A percentile compares a stretch with the other conserved stretches of the same genome.
Evolutionary conservation across 2,329 filamentous ascomycete genomes (phyloP).

Genomic region (Cadophora gregata): DNA sequence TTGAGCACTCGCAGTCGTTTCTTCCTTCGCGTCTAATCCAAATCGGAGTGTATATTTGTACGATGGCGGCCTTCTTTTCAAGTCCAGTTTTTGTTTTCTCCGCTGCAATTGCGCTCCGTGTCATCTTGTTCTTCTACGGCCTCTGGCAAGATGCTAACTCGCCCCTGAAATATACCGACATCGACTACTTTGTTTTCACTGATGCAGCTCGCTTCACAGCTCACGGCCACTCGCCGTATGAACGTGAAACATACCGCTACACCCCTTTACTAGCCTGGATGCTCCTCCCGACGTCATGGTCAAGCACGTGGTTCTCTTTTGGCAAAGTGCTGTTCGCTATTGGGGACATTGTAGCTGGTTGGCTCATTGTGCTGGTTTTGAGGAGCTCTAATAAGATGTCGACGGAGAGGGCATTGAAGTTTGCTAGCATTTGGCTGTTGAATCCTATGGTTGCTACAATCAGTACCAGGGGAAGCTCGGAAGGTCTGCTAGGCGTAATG

Average conservation of each 20-base stretch:
- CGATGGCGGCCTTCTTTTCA: slow-evolving; percentile 38
- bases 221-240: slow-evolving; percentile 76
- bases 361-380: slow-evolving; percentile 69
- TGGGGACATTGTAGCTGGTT: slow-evolving; percentile 85
- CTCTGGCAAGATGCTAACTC: slow-evolving; percentile 92
- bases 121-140: slow-evolving; percentile 81
- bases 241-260: slow-evolving; percentile 93
- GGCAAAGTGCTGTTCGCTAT: slow-evolving; percentile 87
- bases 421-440: slow-evolving; percentile 87
- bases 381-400: slow-evolving; percentile 44
- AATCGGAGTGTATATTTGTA: slow-evolving; percentile 3
- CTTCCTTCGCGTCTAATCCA: neutral
- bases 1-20: neutral
- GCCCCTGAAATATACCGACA: slow-evolving; percentile 96
- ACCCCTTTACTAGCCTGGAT: slow-evolving; percentile 94
- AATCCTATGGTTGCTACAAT: slow-evolving; percentile 99
- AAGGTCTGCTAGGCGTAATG: slow-evolving; percentile 85
- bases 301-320: slow-evolving; percentile 68
- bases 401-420: slow-evolving; percentile 67
- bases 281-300: slow-evolving; percentile 77
- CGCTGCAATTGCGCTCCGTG: slow-evolving; percentile 68
- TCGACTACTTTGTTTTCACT: slow-evolving; percentile 98
- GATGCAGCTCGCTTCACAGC: slow-evolving; percentile 83
- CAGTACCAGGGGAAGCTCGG: slow-evolving; percentile 91
- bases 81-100: slow-evolving; percentile 58